phyloP scores from a whole-genome alignment of 495 filamentous ascomycete genomes.

The Xylaria curta region DNA sequence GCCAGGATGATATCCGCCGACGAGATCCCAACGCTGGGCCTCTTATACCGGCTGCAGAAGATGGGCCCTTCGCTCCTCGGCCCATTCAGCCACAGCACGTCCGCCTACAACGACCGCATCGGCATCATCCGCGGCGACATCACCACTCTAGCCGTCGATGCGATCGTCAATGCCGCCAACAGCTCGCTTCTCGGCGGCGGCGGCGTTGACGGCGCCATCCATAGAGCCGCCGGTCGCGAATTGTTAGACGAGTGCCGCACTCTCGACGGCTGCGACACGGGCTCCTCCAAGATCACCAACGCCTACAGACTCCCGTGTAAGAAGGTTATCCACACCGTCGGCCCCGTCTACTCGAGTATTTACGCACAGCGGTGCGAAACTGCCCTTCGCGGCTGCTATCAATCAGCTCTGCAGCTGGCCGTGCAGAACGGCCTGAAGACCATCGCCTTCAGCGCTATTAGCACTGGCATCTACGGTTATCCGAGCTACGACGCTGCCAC shows the following conservation, averaged over 20 bases:
- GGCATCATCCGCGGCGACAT: constrained; percentile 79
- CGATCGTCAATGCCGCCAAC: constrained; percentile 95
- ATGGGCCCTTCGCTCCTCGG: constrained; percentile 37
- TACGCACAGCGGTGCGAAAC: constrained; percentile 50
- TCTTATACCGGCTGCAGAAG: constrained; percentile 63
- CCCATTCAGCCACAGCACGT: constrained; percentile 29
- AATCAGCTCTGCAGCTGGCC: constrained; percentile 73
- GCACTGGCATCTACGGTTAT: constrained; percentile 91
- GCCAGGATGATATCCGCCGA: constrained; percentile 28
- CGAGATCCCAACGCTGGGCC: constrained; percentile 69
- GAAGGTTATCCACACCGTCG: constrained; percentile 88
- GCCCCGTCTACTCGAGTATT: constrained; percentile 71
- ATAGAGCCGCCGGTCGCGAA: constrained; percentile 74
- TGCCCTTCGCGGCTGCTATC: constrained; percentile 74
- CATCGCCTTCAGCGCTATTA: constrained; percentile 83
- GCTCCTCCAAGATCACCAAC: constrained; percentile 81
- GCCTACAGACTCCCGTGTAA: constrained; percentile 77
- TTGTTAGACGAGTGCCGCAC: constrained; percentile 72
- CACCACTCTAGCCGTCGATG: constrained; percentile 77
- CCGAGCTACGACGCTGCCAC: constrained; percentile 73
- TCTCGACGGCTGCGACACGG: constrained; percentile 76
- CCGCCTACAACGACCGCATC: constrained; percentile 72
- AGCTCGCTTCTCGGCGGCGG: constrained; percentile 78
- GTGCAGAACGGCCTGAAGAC: constrained; percentile 67
- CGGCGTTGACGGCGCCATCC: constrained; percentile 89